phyloP scores from a whole-genome alignment of 2,329 filamentous ascomycete species.

The Venturia aucupariae region DNA sequence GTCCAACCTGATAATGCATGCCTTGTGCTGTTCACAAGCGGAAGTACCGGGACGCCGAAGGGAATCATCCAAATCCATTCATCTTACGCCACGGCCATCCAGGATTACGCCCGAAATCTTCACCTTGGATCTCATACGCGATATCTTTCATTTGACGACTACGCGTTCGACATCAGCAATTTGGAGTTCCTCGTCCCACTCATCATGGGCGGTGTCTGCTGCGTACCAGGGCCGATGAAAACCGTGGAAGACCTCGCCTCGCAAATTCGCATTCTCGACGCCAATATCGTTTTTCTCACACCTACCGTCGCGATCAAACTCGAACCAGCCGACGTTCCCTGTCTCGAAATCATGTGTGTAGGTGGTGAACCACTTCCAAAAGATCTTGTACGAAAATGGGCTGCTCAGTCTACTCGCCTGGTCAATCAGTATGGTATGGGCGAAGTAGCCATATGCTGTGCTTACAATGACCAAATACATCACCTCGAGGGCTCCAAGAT shows the following conservation, averaged over 20 bases:
- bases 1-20: background rate
- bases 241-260: slow-evolving; percentile 37
- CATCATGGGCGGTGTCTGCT: slow-evolving; percentile 39
- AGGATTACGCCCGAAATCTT: slow-evolving; percentile 71
- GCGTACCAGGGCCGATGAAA: slow-evolving; percentile 39
- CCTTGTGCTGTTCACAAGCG: slow-evolving; percentile 59
- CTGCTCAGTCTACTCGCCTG: slow-evolving; percentile 24
- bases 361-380: slow-evolving; percentile 27
- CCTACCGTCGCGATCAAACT: slow-evolving; percentile 31
- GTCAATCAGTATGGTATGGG: slow-evolving; percentile 33
- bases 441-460: slow-evolving; percentile 83
- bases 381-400: slow-evolving; percentile 29
- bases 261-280: slow-evolving; percentile 27
- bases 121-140: slow-evolving; percentile 46
- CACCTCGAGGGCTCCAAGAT: slow-evolving; percentile 43
- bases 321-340: slow-evolving; percentile 23
- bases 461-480: slow-evolving; percentile 60
- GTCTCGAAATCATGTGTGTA: slow-evolving; percentile 22
- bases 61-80: slow-evolving; percentile 74
- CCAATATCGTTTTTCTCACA: slow-evolving; percentile 37
- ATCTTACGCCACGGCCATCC: slow-evolving; percentile 69
- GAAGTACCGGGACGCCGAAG: slow-evolving; percentile 82
- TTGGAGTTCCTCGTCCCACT: slow-evolving; percentile 39
- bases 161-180: slow-evolving; percentile 38
- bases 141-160: slow-evolving; percentile 42